Percentiles rank a stretch among this genome's conserved stretches.
Evolutionary conservation across 768 basidiomycete species (phyloP).

Genomic region (Porphyrellus cyaneotinctus): DNA sequence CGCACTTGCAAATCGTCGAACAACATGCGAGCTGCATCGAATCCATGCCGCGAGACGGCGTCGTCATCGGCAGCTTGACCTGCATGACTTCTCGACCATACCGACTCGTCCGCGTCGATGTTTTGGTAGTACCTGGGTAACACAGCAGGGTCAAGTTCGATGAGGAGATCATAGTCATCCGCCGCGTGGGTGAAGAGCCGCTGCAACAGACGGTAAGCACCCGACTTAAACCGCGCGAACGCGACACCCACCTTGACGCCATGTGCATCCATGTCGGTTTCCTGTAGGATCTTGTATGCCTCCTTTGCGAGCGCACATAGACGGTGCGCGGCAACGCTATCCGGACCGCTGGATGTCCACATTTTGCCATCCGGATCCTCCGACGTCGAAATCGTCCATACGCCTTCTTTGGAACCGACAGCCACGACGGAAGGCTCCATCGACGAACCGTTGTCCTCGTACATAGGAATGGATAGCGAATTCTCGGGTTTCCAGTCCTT

Average conservation of each 20-base stretch:
- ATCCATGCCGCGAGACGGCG: slow-evolving; percentile 52
- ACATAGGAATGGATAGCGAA: slow-evolving; percentile 72
- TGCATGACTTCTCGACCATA: slow-evolving; percentile 40
- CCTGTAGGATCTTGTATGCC: slow-evolving; percentile 57
- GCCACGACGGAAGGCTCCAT: slow-evolving; percentile 23
- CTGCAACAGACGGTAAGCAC: slow-evolving; percentile 36
- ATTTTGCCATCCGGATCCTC: slow-evolving; percentile 66
- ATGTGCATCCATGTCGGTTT: slow-evolving; percentile 45
- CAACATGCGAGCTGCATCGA: slow-evolving; percentile 71
- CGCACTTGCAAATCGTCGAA: slow-evolving; percentile 71
- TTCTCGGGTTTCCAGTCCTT: slow-evolving; percentile 82
- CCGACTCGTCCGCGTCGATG: slow-evolving; percentile 45
- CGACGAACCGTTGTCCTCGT: slow-evolving; percentile 29
- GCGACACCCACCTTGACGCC: slow-evolving; percentile 53
- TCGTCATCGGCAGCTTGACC: slow-evolving; percentile 30
- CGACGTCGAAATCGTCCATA: slow-evolving; percentile 80
- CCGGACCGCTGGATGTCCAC: slow-evolving; percentile 72
- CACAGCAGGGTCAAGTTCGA: slow-evolving; percentile 62
- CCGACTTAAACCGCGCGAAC: neutral
- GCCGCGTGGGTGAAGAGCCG: slow-evolving; percentile 82
- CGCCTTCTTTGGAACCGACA: slow-evolving; percentile 38
- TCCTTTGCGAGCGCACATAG: slow-evolving; percentile 72
- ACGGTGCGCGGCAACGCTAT: slow-evolving; percentile 68
- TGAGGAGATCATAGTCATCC: slow-evolving; percentile 79
- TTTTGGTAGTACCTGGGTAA: slow-evolving; percentile 77